These are phyloP conservation scores for Colletotrichum neosansevieriae DNA, from an alignment of 2,329 filamentous ascomycete species.

Conservation along the genomic window DNA sequence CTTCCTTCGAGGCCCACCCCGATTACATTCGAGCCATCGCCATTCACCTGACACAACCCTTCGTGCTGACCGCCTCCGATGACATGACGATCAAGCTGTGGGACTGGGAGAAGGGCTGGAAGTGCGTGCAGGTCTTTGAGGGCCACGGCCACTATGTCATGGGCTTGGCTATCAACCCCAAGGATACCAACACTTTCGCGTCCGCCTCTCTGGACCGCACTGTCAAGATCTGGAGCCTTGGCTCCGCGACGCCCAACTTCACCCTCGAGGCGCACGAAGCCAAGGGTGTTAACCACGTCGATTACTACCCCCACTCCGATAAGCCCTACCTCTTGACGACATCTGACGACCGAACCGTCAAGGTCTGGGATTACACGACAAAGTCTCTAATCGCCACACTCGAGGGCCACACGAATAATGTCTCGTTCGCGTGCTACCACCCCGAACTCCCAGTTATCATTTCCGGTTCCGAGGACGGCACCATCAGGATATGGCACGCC, in stretches of 20 bases:
- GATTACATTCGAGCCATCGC: constrained; percentile 98
- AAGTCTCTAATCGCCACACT: constrained; percentile 97
- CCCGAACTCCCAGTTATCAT: constrained; percentile 97
- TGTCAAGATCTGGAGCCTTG: constrained; percentile 97
- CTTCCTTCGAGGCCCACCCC: constrained; percentile 95
- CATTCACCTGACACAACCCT: constrained; percentile 94
- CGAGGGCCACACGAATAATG: constrained; percentile 97
- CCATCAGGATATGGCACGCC: constrained; percentile 98
- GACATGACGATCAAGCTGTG: constrained; percentile 99
- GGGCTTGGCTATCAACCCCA: constrained; percentile 96
- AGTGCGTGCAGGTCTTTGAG: constrained; percentile 96
- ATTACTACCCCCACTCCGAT: constrained; percentile 83
- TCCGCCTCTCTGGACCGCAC: constrained; percentile 96
- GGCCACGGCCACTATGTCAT: constrained; percentile 97
- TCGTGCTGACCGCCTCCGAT: constrained; percentile 95
- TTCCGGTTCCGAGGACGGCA: constrained; percentile 96
- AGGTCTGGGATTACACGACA: constrained; percentile 99
- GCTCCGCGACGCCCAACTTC: constrained; percentile 93
- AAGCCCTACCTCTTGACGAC: constrained; percentile 94
- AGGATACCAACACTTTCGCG: constrained; percentile 92
- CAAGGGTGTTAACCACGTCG: constrained; percentile 98
- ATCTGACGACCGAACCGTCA: constrained; percentile 84
- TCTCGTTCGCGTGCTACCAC: constrained; percentile 98
- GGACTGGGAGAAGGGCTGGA: constrained; percentile 99
- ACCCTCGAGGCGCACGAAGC: constrained; percentile 97